Evolutionary conservation across 139 green algal genomes (phyloP), one percentile per base, ranked within the genome.

Genomic region (Micromonas commoda): DNA sequence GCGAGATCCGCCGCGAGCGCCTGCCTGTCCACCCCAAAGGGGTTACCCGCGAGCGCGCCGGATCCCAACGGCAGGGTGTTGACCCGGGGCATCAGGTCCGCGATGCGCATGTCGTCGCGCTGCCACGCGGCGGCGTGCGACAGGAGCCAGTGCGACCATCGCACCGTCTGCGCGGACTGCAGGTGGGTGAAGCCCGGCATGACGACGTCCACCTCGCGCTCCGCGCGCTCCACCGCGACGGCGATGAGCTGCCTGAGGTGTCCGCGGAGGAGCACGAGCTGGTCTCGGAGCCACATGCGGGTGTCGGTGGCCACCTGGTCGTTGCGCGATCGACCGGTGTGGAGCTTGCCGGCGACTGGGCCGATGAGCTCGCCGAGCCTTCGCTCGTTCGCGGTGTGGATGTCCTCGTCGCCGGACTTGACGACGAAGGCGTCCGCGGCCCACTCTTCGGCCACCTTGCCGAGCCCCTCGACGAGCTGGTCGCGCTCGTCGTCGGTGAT

Each of bases 301-400:
- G 93, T 96, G 87, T 99, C 96, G 20, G 96, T 99, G 21, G 91
- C 92, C 2, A 97, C 93, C 45, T 99, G 95, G 81, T 99, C 95
- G 81, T 99, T 99, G 34, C 95, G 85, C 54, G 82, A 92, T 37
- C 96, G 85, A 3, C 93, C 96, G 1, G 96, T 99, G 85, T 99
- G 96, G 78, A 99, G 92, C 89, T 99, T 99, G 1, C 71, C 71
- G 21, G 90, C 93, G 21, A 96, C 87, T 34, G 88, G 1, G 2
- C 93, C 94, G 21, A 98, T 82, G 16, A 97, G 64, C 87, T 98
- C 94, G 52, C 83, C 92, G 2, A 98, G 86, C 23, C 93, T 82
- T 19, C 94, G 85, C 86, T 98, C 94, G 81, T 98, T 98, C 64
- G 94, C 94, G 37, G 93, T 98, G 89, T 98, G 93, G 76, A 98